phyloP scores from a whole-genome alignment of 2,329 filamentous ascomycete species.

The Dactylellina parvicollis region DNA sequence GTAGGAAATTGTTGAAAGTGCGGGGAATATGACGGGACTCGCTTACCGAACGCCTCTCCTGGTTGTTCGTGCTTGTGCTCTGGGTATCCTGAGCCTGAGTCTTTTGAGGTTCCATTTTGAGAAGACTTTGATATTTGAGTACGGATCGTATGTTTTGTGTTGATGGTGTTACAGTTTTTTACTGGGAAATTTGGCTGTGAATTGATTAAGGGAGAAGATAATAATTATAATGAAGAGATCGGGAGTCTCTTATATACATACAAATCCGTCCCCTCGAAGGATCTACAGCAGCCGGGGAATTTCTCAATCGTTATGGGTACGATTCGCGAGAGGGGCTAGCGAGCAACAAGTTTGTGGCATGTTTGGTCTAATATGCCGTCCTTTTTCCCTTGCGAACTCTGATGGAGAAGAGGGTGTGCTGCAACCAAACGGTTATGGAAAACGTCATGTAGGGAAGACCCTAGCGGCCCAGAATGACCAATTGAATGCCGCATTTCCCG shows the following conservation, averaged over 20 bases:
- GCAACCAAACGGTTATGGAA: conserved; percentile 43
- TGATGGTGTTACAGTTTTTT: conserved; percentile 28
- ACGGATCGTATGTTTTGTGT: conserved; percentile 15
- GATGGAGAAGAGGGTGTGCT: conserved; percentile 44
- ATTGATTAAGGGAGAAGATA: conserved; percentile 2
- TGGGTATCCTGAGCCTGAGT: conserved; percentile 12
- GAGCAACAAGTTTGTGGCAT: background rate
- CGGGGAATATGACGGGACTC: conserved; percentile 33
- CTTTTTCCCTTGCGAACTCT: conserved; percentile 15
- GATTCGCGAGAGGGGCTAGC: conserved; percentile 25
- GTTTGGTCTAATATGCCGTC: conserved; percentile 9
- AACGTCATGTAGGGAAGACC: conserved; percentile 45
- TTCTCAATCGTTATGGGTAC: conserved; percentile 33
- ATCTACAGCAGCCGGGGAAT: conserved; percentile 35
- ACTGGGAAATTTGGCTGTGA: background rate
- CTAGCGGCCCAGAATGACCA: conserved; percentile 29
- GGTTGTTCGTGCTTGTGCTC: background rate
- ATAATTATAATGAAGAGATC: background rate
- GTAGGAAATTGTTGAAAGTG: too few relatives aligned
- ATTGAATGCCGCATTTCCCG: conserved; percentile 13
- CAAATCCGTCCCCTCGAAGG: conserved; percentile 12
- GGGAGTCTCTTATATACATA: conserved; percentile 24
- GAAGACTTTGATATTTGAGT: background rate
- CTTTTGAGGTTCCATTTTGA: conserved; percentile 32
- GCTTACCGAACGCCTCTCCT: conserved; percentile 49